Evolutionary conservation across 2,329 filamentous ascomycete species (phyloP), one percentile per base, ranked within the genome.

Genomic region (Hypoxylon sp.): DNA sequence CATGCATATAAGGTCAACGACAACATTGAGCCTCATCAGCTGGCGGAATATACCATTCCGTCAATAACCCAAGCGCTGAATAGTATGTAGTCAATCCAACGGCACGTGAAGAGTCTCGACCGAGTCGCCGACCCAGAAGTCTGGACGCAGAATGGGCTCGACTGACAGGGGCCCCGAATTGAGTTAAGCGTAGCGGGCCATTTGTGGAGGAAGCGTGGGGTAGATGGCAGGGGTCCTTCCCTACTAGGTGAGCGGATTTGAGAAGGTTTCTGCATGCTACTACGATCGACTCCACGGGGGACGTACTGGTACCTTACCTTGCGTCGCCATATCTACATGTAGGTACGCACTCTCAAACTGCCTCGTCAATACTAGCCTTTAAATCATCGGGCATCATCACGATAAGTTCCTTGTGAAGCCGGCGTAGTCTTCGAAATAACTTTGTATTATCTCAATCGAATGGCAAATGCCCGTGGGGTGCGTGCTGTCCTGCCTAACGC

Each of bases 241-340:
- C 42, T 63, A 60, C 35, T 57, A 13, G 46, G 63, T 84, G 84
- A 84, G 84, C 80, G 79, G 71, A 68, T 86, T 86, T 86, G 84
- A 86, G 84, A 83, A 84, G 78, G 80, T 86, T 86, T 85, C 76
- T 74, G 71, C 73, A 75, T 55, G 62, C 57, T 42, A 67, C 68
- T 71, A 56, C 59, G 56, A 22, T 48, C 55, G 59, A 59, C 6
- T 51, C 46, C 26, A 61, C n/a, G 53, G 46, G 8, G 13, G 29
- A 78, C 26, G 81, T 83, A 83, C 75, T 63, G 63, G 70, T 83
- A 82, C 81, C 56, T 73, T 59, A 53, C 35, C n/a, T n/a, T n/a
- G n/a, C n/a, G n/a, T n/a, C n/a, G n/a, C n/a, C n/a, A n/a, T n/a
- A n/a, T n/a, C n/a, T n/a, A n/a, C n/a, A n/a, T n/a, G n/a, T n/a